Conservation (phyloP, 148 eudicot species). For the Gaultheria prostrata region DNA sequence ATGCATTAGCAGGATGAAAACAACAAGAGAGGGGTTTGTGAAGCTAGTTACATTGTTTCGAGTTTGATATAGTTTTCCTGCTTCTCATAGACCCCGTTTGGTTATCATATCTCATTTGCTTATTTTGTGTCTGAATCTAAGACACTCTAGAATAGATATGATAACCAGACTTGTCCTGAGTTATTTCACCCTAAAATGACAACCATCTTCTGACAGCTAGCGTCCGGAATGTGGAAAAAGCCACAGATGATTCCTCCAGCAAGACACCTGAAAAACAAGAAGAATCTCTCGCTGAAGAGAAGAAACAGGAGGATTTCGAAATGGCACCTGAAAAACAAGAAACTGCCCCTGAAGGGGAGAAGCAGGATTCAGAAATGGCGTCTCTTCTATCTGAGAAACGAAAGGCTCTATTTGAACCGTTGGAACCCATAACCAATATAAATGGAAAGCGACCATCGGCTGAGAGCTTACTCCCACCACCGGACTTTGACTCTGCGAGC, state of each 20-base stretch:
- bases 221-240: slow-evolving; percentile 33
- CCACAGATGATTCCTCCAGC: slow-evolving; percentile 32
- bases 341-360: slow-evolving; percentile 38
- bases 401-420: slow-evolving; percentile 87
- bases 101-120: no score
- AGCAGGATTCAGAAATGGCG: slow-evolving; percentile 41
- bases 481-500: slow-evolving; percentile 78
- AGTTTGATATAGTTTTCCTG: background rate
- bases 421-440: slow-evolving; percentile 54
- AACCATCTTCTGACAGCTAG: slow-evolving; percentile 51
- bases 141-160: no score
- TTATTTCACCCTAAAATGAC: background rate
- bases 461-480: slow-evolving; percentile 90
- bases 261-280: slow-evolving; percentile 47
- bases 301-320: slow-evolving; percentile 31
- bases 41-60: background rate
- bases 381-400: slow-evolving; percentile 69
- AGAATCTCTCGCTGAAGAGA: slow-evolving; percentile 38
- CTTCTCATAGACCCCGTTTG: no score
- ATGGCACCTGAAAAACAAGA: slow-evolving; percentile 35
- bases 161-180: background rate
- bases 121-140: no score
- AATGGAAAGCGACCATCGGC: slow-evolving; percentile 67
- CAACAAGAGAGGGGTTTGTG: background rate
- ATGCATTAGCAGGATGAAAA: background rate